phyloP scores from a whole-genome alignment of 495 filamentous ascomycete genomes.

The Acidomyces sp. region DNA sequence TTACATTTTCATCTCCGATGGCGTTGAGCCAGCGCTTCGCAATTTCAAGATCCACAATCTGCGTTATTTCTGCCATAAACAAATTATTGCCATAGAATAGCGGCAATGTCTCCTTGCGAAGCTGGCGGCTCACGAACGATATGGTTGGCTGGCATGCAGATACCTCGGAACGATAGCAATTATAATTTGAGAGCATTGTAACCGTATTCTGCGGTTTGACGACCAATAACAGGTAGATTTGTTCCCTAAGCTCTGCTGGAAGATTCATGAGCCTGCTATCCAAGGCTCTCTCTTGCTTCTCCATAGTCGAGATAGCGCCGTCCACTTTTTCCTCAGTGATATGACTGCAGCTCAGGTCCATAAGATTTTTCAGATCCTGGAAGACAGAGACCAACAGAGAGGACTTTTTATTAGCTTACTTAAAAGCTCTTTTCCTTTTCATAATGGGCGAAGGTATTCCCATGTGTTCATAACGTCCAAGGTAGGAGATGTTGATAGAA shows the following conservation, averaged over 20 bases:
- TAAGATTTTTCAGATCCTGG: too few relatives aligned
- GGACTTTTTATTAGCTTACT: too few relatives aligned
- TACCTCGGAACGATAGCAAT: conserved; percentile 3
- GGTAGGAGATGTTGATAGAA: too few relatives aligned
- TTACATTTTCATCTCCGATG: conserved; percentile 7
- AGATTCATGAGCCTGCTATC: conserved; percentile 5
- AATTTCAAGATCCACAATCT: neutral
- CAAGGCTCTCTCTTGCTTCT: too few relatives aligned
- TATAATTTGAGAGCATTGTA: conserved; percentile 5
- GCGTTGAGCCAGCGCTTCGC: conserved; percentile 3
- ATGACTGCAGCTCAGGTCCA: too few relatives aligned
- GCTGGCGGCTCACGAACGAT: conserved; percentile 5
- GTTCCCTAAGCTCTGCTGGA: conserved; percentile 13
- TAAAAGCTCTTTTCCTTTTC: too few relatives aligned
- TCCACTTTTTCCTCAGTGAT: too few relatives aligned
- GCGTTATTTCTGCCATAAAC: conserved; percentile 8
- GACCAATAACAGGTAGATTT: conserved; percentile 6
- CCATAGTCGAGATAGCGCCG: too few relatives aligned
- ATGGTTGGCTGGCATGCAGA: conserved; percentile 8
- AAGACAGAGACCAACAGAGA: too few relatives aligned
- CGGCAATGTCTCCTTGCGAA: conserved; percentile 7
- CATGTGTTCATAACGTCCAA: too few relatives aligned
- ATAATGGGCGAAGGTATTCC: too few relatives aligned
- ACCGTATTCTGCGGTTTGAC: conserved; percentile 7
- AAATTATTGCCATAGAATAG: conserved; percentile 12